Evolutionary conservation across 2,329 filamentous ascomycete genomes (phyloP), one percentile per base, ranked within the genome.

Genomic region (Talaromyces sp.): DNA sequence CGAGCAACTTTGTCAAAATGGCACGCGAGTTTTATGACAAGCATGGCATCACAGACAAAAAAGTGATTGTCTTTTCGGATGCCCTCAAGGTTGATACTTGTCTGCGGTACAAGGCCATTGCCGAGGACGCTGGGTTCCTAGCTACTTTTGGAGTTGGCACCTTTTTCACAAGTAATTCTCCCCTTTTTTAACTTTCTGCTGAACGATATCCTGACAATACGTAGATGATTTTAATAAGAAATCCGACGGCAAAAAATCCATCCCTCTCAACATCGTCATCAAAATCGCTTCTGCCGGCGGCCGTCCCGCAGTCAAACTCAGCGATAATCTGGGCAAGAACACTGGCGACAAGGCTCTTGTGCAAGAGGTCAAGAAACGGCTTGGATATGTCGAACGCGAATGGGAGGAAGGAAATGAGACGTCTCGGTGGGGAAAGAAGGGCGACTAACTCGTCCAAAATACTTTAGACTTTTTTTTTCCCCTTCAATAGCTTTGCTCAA

Each of bases 191-290:
- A 14, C 40, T 5, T 18, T 23, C 3, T 27, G 7, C 8, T 5
- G 23, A 9, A 23, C 23, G 23, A 8, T 27, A 10, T 5, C 8
- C 36, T 40, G 16, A 40, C 36, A 7, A 54, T 27, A 2, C 14
- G 16, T 56, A 62, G 86, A 99, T 71, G 95, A 99, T 75, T 99
- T 95, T 73, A 80, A 79, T n/a, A 86, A 89, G 66, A 79, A 84
- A 64, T 86, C 82, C 40, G 90, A 88, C 0, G 88, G 88, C 44
- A 87, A 87, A 68, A 98, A 97, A 77, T 97, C 93, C 0, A 86
- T 88, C 16, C 95, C 95, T 0, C 80, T 99, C 60, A 99, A 99
- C 71, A 99, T 99, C 69, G 95, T 99, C 68, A 97, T 99, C 79
- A 99, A 99, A 79, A 84, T 99, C 64, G 91, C 91, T 65, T 92